Conservation (phyloP, 1,139 yeast genomes). For the Pichia sp. region DNA sequence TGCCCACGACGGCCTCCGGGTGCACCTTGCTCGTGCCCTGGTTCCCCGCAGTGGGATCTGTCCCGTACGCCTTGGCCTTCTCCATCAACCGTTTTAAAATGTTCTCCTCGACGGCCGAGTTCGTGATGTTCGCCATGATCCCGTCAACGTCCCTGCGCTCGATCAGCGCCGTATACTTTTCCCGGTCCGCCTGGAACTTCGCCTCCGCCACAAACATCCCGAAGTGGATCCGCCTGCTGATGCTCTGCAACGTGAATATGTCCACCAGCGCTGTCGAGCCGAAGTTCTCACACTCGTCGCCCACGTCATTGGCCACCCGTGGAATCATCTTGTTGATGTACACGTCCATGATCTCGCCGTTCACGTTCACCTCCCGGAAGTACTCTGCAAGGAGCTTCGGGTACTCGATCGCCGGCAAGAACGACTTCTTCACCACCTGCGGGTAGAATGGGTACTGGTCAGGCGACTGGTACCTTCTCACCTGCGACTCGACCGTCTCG, state of each 20-base stretch:
- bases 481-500: slow-evolving; percentile 76
- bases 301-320: slow-evolving; percentile 57
- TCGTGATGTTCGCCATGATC: slow-evolving; percentile 77
- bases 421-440: slow-evolving; percentile 53
- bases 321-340: slow-evolving; percentile 76
- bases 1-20: slow-evolving; percentile 73
- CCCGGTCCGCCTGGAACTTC: slow-evolving; percentile 69
- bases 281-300: slow-evolving; percentile 78
- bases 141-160: slow-evolving; percentile 62
- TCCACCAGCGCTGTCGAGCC: slow-evolving; percentile 87
- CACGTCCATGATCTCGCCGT: slow-evolving; percentile 57
- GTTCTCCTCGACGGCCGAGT: slow-evolving; percentile 77
- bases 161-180: slow-evolving; percentile 60
- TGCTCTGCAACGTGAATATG: slow-evolving; percentile 78
- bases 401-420: slow-evolving; percentile 74
- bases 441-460: slow-evolving; percentile 95
- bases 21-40: slow-evolving; percentile 71
- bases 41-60: slow-evolving; percentile 76
- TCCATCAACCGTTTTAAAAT: slow-evolving; percentile 71
- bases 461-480: slow-evolving; percentile 89
- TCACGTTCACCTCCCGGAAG: slow-evolving; percentile 71
- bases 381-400: slow-evolving; percentile 75
- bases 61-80: slow-evolving; percentile 83
- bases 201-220: slow-evolving; percentile 98
- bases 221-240: slow-evolving; percentile 92